Evolutionary conservation across 257 asterid genomes (phyloP).

Genomic region (Fraxinus quadrangulata): DNA sequence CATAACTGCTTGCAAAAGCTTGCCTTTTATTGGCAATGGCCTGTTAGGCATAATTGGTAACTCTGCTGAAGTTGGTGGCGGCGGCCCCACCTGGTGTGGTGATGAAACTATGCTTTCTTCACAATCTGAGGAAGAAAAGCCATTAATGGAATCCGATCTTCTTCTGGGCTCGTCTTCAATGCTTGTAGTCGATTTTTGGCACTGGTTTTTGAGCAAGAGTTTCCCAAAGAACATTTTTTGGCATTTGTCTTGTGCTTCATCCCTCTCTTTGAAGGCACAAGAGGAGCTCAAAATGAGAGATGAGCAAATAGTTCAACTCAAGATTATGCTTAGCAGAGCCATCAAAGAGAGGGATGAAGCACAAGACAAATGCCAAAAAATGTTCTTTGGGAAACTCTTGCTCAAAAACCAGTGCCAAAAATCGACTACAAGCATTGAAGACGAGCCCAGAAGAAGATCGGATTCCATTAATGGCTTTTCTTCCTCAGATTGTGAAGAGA

Average conservation of each 20-base stretch:
- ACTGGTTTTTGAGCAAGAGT: constrained; percentile 40
- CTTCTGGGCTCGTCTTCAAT: constrained; percentile 61
- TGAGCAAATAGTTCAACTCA: too few relatives aligned
- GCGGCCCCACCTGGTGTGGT: constrained; percentile 4
- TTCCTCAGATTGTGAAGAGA: constrained; percentile 24
- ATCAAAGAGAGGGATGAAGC: constrained; percentile 74
- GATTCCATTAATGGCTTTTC: constrained; percentile 21
- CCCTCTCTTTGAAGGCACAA: too few relatives aligned
- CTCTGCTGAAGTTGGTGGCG: neutral
- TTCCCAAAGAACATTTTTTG: constrained; percentile 47
- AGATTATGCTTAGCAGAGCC: too few relatives aligned
- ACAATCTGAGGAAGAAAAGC: constrained; percentile 22
- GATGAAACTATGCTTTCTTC: constrained; percentile 28
- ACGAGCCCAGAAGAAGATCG: constrained; percentile 50
- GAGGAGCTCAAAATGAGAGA: too few relatives aligned
- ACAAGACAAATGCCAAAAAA: constrained; percentile 51
- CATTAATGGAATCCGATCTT: constrained; percentile 23
- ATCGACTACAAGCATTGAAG: constrained; percentile 58
- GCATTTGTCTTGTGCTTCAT: constrained; percentile 64
- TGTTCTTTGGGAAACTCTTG: constrained; percentile 44
- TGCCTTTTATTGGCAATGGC: constrained; percentile 23
- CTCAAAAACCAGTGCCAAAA: constrained; percentile 37
- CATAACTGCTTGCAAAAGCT: constrained; percentile 21
- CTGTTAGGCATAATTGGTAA: neutral
- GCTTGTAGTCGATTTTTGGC: constrained; percentile 48